phyloP scores from a whole-genome alignment of 345 rosid species.

The Lumnitzera littorea region DNA sequence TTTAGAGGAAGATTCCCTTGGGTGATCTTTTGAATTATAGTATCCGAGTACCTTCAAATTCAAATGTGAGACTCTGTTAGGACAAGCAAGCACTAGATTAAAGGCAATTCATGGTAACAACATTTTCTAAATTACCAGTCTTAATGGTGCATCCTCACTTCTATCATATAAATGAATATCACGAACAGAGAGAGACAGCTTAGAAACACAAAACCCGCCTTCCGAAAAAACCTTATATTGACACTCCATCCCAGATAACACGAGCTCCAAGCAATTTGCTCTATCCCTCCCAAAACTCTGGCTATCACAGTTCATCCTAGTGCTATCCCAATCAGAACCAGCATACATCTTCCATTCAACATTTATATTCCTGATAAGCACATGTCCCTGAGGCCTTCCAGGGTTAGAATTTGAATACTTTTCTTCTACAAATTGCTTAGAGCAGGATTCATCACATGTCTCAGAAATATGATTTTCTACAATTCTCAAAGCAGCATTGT shows the following conservation, averaged over 20 bases:
- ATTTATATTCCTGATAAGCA: slow-evolving; percentile 49
- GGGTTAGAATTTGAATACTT: slow-evolving; percentile 22
- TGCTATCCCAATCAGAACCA: slow-evolving; percentile 72
- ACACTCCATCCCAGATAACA: slow-evolving; percentile 50
- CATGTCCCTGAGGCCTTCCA: slow-evolving; percentile 43
- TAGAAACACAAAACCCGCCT: slow-evolving; percentile 56
- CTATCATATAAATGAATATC: slow-evolving; percentile 71
- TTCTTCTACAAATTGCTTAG: slow-evolving; percentile 37
- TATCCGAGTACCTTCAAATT: slow-evolving; percentile 62
- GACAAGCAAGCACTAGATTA: neutral
- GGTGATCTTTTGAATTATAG: slow-evolving; percentile 75
- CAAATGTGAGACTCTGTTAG: slow-evolving; percentile 7
- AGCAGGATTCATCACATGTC: slow-evolving; percentile 35
- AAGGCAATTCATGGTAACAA: slow-evolving; percentile 7
- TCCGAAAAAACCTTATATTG: slow-evolving; percentile 54
- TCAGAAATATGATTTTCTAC: slow-evolving; percentile 77
- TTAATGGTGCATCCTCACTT: slow-evolving; percentile 76
- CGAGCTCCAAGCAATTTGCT: slow-evolving; percentile 58
- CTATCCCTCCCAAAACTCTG: slow-evolving; percentile 45
- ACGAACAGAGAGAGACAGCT: slow-evolving; percentile 54
- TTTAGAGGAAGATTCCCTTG: slow-evolving; percentile 77
- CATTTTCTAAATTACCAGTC: slow-evolving; percentile 42
- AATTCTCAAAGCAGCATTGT: slow-evolving; percentile 41
- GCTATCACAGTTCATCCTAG: slow-evolving; percentile 21
- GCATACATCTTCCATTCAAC: slow-evolving; percentile 76